phyloP scores from a whole-genome alignment of 1,139 yeast genomes.

The Citeromyces hawaiiensis region DNA sequence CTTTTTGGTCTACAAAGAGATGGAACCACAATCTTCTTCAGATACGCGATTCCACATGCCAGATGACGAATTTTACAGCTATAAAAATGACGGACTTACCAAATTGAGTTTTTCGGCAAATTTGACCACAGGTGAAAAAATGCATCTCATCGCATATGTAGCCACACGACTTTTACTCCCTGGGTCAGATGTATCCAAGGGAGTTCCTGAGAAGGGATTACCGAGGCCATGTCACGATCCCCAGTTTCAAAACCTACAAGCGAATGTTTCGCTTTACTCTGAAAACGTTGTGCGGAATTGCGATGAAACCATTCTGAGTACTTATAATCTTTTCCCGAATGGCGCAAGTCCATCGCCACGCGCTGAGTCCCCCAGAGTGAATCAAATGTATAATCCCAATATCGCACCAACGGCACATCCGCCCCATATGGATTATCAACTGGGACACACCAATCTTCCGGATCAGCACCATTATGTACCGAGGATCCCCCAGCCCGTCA shows the following conservation, averaged over 20 bases:
- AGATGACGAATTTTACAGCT: constrained; percentile 13
- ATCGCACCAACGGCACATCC: neutral
- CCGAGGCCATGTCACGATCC: neutral
- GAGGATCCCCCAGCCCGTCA: neutral
- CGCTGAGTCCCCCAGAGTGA: neutral
- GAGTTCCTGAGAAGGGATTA: neutral
- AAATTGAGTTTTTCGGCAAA: constrained; percentile 46
- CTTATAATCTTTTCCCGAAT: neutral
- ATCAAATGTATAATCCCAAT: neutral
- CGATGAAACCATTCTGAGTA: neutral
- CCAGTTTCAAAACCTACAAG: neutral
- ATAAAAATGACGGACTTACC: constrained; percentile 34
- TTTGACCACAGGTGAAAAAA: constrained; percentile 32
- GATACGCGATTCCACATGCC: neutral
- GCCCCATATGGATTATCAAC: neutral
- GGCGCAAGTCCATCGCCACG: neutral
- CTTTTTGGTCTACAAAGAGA: constrained; percentile 51
- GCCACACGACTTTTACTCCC: constrained; percentile 7
- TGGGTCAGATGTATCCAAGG: neutral
- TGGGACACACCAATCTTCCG: neutral
- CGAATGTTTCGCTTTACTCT: neutral
- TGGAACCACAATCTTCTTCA: constrained; percentile 19
- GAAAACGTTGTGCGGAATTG: neutral
- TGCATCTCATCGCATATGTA: constrained; percentile 43
- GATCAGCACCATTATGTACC: neutral